These are phyloP conservation scores for Vachellia pachyceras DNA, from an alignment of 306 rosid genomes.

Conservation along the genomic window DNA sequence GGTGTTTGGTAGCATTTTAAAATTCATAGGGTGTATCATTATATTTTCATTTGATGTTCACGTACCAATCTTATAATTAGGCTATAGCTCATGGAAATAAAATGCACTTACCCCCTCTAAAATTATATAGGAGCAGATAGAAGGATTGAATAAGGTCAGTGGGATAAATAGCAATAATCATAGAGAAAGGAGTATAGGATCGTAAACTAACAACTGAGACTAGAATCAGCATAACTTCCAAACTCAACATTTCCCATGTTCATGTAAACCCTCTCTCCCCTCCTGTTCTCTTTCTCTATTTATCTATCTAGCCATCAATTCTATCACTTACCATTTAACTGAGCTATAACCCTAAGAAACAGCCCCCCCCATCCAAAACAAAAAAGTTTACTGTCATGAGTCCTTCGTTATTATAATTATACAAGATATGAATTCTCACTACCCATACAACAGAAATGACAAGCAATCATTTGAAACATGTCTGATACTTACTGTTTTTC, in stretches of 20 bases:
- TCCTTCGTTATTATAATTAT: neutral
- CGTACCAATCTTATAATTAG: neutral
- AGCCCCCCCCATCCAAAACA: neutral
- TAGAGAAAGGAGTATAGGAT: neutral
- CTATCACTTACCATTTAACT: too few relatives aligned
- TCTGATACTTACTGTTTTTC: slow-evolving; percentile 55
- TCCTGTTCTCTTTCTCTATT: neutral
- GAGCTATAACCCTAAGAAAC: neutral
- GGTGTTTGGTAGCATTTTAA: neutral
- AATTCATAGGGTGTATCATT: neutral
- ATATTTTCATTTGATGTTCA: neutral
- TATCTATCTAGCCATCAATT: neutral
- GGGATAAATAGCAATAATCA: neutral
- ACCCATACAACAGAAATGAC: neutral
- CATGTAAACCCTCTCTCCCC: neutral
- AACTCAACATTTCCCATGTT: neutral
- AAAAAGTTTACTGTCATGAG: neutral
- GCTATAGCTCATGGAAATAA: neutral
- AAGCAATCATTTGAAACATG: neutral
- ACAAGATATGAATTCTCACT: neutral
- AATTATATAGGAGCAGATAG: neutral
- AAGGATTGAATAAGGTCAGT: neutral
- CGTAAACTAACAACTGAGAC: neutral
- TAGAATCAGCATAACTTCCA: slow-evolving; percentile 2
- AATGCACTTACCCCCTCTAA: neutral